Percentiles rank a stretch among this genome's conserved stretches.
phyloP scores from a whole-genome alignment of 352 stramenopile genomes.

The Phytophthora pseudosyringae region DNA sequence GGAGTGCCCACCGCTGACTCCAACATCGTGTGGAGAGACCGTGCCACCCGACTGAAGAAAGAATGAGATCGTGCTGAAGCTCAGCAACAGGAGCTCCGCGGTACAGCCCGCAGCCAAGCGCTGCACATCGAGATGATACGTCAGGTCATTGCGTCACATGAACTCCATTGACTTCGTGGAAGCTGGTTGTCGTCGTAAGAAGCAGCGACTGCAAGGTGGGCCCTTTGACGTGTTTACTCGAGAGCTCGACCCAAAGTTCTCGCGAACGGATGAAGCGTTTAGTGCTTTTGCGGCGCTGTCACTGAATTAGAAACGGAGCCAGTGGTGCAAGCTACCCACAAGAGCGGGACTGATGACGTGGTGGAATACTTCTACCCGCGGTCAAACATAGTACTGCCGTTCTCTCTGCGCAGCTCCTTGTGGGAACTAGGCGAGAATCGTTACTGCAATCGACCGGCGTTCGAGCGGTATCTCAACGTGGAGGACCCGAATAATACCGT shows the following conservation, averaged over 20 bases:
- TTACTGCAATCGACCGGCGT: not conserved
- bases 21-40: no score
- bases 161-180: no score
- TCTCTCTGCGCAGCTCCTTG: not conserved
- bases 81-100: no score
- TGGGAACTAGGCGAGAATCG: not conserved
- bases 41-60: no score
- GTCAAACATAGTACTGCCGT: not conserved
- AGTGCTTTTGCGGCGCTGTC: not conserved
- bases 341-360: not conserved
- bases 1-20: no score
- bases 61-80: no score
- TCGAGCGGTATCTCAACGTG: not conserved
- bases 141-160: no score
- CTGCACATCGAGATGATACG: no score
- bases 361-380: constrained; percentile 7
- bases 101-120: no score
- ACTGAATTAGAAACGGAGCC: not conserved
- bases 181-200: no score
- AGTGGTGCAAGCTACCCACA: not conserved
- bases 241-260: constrained; percentile 12
- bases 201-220: no score
- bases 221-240: constrained; percentile 11
- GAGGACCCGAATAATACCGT: not conserved
- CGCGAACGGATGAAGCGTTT: constrained; percentile 5